Percentiles rank a stretch among this genome's conserved stretches.
phyloP scores from a whole-genome alignment of 108 stramenopile species.

The Seminavis robusta region DNA sequence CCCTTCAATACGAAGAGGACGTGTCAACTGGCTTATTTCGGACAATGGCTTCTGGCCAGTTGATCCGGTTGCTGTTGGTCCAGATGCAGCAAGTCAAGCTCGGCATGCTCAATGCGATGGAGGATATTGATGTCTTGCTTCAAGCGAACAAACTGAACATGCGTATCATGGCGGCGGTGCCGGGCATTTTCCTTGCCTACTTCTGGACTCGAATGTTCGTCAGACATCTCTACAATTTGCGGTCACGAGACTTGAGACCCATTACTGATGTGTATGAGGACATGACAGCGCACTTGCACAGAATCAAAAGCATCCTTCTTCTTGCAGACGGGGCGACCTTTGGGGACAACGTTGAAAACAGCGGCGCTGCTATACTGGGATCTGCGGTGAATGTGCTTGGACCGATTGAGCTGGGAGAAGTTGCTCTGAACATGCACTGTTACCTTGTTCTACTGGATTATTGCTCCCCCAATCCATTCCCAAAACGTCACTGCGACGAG shows the following conservation, averaged over 20 bases:
- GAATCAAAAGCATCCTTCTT: conserved; percentile 59
- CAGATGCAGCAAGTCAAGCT: conserved; percentile 84
- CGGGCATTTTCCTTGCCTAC: conserved; percentile 55
- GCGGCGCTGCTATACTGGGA: background rate
- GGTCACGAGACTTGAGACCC: conserved; percentile 64
- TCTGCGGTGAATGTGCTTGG: background rate
- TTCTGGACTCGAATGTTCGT: conserved; percentile 57
- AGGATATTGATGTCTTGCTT: conserved; percentile 68
- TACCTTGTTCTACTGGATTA: conserved; percentile 76
- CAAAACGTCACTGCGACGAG: conserved; percentile 53
- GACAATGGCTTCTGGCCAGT: conserved; percentile 25
- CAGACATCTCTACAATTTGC: conserved; percentile 57
- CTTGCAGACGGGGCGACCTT: background rate
- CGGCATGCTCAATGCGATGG: conserved; percentile 70
- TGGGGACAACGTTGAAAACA: background rate
- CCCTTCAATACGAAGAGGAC: conserved; percentile 63
- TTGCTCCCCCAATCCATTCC: conserved; percentile 60
- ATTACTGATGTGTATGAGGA: conserved; percentile 65
- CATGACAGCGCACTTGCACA: conserved; percentile 66
- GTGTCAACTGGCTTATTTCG: conserved; percentile 53
- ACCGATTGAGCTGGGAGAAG: conserved; percentile 59
- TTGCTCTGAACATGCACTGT: conserved; percentile 57
- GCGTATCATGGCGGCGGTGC: conserved; percentile 70
- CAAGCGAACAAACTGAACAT: conserved; percentile 72
- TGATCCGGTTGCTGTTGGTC: conserved; percentile 69